Evolutionary conservation across 257 asterid genomes (phyloP).

Genomic region (Solanum etuberosum): DNA sequence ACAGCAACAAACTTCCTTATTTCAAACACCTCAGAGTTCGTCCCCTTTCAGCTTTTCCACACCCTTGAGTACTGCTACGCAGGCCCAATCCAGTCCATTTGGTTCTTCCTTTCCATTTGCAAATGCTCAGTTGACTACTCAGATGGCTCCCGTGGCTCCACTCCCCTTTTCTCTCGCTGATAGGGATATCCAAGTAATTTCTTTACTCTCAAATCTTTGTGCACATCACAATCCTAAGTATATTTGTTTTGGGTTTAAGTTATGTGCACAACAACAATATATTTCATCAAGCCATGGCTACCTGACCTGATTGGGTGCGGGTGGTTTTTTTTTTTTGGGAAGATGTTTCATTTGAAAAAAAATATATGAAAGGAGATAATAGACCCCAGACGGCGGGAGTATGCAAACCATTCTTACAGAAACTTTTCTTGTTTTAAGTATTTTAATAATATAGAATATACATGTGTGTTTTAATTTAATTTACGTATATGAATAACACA

Average conservation of each 20-base stretch:
- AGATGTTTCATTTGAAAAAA: not conserved
- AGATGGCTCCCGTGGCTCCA: constrained; percentile 99
- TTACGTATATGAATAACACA: not conserved
- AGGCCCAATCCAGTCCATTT: constrained; percentile 40
- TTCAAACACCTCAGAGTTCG: constrained; percentile 53
- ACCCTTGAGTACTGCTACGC: constrained; percentile 39
- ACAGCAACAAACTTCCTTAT: constrained; percentile 33
- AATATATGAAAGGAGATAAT: not conserved
- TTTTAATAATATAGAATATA: not conserved
- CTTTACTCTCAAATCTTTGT: not conserved
- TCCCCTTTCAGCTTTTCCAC: constrained; percentile 45
- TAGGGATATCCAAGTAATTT: constrained; percentile 74
- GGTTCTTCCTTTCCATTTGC: constrained; percentile 31
- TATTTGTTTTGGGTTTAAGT: not conserved
- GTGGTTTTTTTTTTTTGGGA: not conserved
- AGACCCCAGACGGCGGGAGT: not conserved
- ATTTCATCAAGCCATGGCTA: not conserved
- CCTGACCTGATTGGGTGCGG: not conserved
- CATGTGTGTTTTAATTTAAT: not conserved
- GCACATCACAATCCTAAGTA: not conserved
- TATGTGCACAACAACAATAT: not conserved
- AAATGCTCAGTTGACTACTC: constrained; percentile 82
- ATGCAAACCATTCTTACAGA: not conserved
- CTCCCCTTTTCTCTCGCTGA: constrained; percentile 87
- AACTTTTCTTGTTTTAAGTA: not conserved